Evolutionary conservation across 306 rosid species (phyloP).

Genomic region (barrel medic (Medicago truncatula)): DNA sequence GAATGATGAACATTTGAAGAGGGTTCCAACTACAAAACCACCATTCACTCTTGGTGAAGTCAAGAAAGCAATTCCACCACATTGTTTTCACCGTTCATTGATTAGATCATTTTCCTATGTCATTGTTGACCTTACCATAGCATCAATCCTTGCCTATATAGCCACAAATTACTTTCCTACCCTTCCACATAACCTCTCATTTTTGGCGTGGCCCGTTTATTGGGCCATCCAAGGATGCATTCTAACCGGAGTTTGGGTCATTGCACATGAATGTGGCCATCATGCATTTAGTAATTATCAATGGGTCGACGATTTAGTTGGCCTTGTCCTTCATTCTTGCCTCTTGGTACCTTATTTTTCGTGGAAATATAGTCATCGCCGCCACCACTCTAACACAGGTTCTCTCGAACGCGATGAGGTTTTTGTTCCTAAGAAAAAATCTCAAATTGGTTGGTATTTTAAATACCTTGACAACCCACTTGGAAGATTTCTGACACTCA

Average conservation of each 20-base stretch:
- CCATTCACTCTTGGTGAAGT: conserved; percentile 65
- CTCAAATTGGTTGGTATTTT: conserved; percentile 52
- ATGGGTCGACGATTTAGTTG: conserved; percentile 75
- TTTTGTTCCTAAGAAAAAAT: conserved; percentile 73
- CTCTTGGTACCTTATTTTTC: conserved; percentile 82
- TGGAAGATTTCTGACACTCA: conserved; percentile 55
- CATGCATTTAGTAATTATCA: conserved; percentile 67
- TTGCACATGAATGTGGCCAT: conserved; percentile 70
- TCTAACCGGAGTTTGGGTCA: conserved; percentile 81
- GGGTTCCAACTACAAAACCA: conserved; percentile 69
- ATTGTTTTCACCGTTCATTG: conserved; percentile 72
- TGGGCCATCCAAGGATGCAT: conserved; percentile 65
- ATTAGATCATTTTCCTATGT: conserved; percentile 70
- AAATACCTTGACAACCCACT: conserved; percentile 72
- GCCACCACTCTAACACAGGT: conserved; percentile 88
- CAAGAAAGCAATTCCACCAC: conserved; percentile 79
- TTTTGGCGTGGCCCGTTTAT: conserved; percentile 69
- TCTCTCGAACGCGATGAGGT: conserved; percentile 83
- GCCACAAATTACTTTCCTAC: conserved; percentile 54
- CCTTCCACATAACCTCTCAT: conserved; percentile 51
- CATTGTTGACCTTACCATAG: conserved; percentile 57
- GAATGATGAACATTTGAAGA: conserved; percentile 43
- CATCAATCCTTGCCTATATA: conserved; percentile 45
- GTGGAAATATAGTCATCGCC: conserved; percentile 88
- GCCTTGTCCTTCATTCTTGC: conserved; percentile 67